Percentiles rank a stretch among this genome's conserved stretches.
Evolutionary conservation across 306 rosid species (phyloP).

Genomic region (Medicago truncatula): MtrunA17r5.0-ANR NC_053044.1:47642001-47642500

Average conservation of each 20-base stretch:
- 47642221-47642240: too few species aligned
- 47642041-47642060: conserved; percentile 90
- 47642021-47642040: conserved; percentile 77
- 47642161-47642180: too few species aligned
- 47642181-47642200: too few species aligned
- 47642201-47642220: too few species aligned
- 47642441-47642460: conserved; percentile 25
- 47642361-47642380: conserved; percentile 1
- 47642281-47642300: too few species aligned
- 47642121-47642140: too few species aligned
- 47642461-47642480: conserved; percentile 86
- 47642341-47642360: too few species aligned
- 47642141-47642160: too few species aligned
- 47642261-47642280: too few species aligned
- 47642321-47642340: too few species aligned
- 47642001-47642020: conserved; percentile 65
- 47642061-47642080: conserved; percentile 76
- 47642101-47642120: conserved; percentile 82
- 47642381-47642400: not conserved
- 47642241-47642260: too few species aligned
- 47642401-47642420: conserved; percentile 22
- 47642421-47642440: not conserved
- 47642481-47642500: conserved; percentile 89
- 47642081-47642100: conserved; percentile 77
- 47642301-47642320: too few species aligned